Evolutionary conservation across 805 yeast species (phyloP).

Genomic region (Metschnikowia shivogae): DNA sequence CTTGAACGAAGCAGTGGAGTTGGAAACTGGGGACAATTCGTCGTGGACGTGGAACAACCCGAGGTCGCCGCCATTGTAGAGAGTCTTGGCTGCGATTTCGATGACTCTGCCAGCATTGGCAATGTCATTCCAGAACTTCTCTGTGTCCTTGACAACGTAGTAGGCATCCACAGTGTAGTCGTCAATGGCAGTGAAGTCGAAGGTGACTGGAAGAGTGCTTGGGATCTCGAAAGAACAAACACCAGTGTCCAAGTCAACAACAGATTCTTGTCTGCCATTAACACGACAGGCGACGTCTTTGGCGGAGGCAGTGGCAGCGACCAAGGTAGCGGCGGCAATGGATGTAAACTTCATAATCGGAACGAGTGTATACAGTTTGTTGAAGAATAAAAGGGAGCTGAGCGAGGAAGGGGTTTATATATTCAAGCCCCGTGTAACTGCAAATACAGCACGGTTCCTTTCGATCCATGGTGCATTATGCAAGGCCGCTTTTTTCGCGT

Average conservation of each 20-base stretch:
- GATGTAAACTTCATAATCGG: conserved; percentile 18
- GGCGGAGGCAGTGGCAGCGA: conserved; percentile 25
- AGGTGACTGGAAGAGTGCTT: conserved; percentile 22
- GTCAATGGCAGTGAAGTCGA: conserved; percentile 24
- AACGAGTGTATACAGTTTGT: conserved; percentile 12
- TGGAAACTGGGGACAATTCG: conserved; percentile 26
- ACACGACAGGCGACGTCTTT: conserved; percentile 35
- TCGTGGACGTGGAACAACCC: conserved; percentile 29
- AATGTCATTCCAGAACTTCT: conserved; percentile 34
- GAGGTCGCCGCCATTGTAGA: conserved; percentile 22
- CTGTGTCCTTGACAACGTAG: conserved; percentile 22
- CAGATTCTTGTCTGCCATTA: conserved; percentile 29
- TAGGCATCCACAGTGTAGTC: conserved; percentile 34
- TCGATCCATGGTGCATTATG: neutral
- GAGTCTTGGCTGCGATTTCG: conserved; percentile 27
- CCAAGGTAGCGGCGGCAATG: conserved; percentile 20
- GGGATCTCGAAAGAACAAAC: conserved; percentile 37
- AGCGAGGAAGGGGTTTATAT: neutral
- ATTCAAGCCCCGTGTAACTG: neutral
- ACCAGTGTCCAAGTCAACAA: conserved; percentile 40
- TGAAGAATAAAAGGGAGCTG: neutral
- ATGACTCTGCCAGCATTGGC: conserved; percentile 28
- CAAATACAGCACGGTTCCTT: neutral
- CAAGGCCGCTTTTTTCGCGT: neutral
- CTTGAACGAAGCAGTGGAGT: conserved; percentile 40